Base-by-base conservation (phyloP, 495 filamentous ascomycete genomes). In the Pseudevernia furfuracea region DNA sequence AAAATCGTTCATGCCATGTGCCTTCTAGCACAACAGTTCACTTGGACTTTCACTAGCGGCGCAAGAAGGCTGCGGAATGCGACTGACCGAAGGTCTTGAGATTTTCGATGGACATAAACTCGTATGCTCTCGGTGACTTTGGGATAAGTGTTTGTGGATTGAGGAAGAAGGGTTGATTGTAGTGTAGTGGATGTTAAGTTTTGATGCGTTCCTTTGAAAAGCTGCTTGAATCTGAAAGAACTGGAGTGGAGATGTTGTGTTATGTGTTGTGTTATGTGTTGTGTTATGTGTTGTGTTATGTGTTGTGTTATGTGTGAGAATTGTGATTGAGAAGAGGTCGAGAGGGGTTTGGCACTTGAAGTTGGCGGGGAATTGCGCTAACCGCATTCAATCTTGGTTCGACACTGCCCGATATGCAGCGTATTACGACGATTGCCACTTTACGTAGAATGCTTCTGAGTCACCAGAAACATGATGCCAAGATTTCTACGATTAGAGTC, bases 91-190 rank as follows among this genome's bases (percentile, higher is more conserved):
- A 94, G 86, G 91, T 88, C 87, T 96, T 96, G 81, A 97, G 90
- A 85, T 97, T 97, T 94, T 96, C 89, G 91, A 96, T 96, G 87
- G 92, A 96, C 92, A 96, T 97, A 96, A 95, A 96, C 89, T 91
- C 80, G 80, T 75, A 74, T 74, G 81, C 77, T 79, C 48, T 37
- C 34, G 58, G 62, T 68, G 43, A 64, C 62, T 60, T 60, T 49
- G 58, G 37, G 66, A 65, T 46, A 30, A 32, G 55, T 61, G 58
- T 63, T 60, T 66, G 38, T 62, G 44, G 23, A 58, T 25, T 59
- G 58, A 61, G 19, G 19, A 38, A n/a, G 43, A 39, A 10, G 19
- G 19, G 32, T 30, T 43, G 43, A 46, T 53, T 19, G 15, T 34
- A 36, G n/a, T 56, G 30, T 41, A 56, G 58, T 32, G 49, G 10